Percentiles rank a stretch among this genome's conserved stretches.
These are phyloP conservation scores for Ceratobasidium theobromae DNA, from an alignment of 1,284 basidiomycete genomes.

Conservation along the genomic window DNA sequence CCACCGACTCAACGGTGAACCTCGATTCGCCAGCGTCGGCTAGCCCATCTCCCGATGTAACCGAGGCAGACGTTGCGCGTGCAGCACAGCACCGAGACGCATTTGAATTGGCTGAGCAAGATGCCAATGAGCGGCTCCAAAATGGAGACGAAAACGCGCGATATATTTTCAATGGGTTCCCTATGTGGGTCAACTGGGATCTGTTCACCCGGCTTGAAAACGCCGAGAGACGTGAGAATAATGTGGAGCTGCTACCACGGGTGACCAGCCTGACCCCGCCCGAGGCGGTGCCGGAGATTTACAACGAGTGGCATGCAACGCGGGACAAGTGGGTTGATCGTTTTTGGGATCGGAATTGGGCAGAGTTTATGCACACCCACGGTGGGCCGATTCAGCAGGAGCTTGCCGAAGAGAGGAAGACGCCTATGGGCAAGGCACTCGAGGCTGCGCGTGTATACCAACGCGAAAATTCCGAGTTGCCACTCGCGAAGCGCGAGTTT, in stretches of 20 bases:
- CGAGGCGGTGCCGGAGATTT: conserved; percentile 2
- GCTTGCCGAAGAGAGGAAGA: conserved; percentile 10
- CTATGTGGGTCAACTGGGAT: conserved; percentile 28
- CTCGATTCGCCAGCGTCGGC: neutral
- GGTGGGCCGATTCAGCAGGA: conserved; percentile 15
- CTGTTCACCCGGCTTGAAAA: conserved; percentile 25
- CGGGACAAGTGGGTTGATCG: conserved; percentile 28
- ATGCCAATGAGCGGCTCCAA: neutral
- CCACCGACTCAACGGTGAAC: neutral
- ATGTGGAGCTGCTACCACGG: neutral
- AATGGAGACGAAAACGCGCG: neutral
- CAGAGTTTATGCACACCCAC: conserved; percentile 5
- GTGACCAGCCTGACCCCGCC: conserved; percentile 7
- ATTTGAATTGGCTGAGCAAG: conserved; percentile 26
- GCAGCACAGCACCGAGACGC: conserved; percentile 25
- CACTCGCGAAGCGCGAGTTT: conserved; percentile 27
- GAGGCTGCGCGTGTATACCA: conserved; percentile 24
- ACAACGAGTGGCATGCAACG: conserved; percentile 11
- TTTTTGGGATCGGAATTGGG: conserved; percentile 15
- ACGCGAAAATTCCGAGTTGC: conserved; percentile 23
- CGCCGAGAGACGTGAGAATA: neutral
- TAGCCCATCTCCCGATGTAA: neutral
- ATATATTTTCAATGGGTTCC: conserved; percentile 27
- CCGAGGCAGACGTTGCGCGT: conserved; percentile 13
- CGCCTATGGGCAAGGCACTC: neutral